Base-by-base conservation (phyloP, 257 asterid genomes). In the Solanum dulcamara region DNA sequence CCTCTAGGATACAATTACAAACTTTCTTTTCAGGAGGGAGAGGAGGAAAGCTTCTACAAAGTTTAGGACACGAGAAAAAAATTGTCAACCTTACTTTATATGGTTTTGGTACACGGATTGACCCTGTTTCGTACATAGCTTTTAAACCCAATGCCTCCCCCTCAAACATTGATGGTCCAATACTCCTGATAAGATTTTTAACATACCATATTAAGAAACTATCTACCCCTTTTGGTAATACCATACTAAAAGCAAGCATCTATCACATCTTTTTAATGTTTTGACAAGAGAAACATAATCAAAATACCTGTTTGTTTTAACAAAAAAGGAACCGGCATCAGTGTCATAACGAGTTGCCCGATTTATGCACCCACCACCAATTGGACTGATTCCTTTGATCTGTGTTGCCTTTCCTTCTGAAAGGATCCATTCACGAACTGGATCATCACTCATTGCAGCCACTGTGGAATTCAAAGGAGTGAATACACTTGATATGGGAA, bases 301-400 rank as follows among this genome's bases (percentile, higher is more conserved):
- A 32, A 75, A 84, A 20, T 90, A 94, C 98, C 99, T 93, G 91
- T 95, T 96, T 22, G 97, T 91, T 87, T 96, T 96, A 35, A 96
- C 97, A 87, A 96, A 96, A 89, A 93, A 95, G 20, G 98, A 86
- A 86, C 97, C 97, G 57, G 87, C 97, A 92, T 94, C 97, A 1
- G 99, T 93, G 88, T 94, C 97, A 64, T 94, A 95, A 67, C 98
- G 94, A 67, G 66, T 91, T 81, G 99, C 98, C 40, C 84, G 91
- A 84, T 91, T 96, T 85, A 96, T 92, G 94, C 99, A 96, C 83
- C 99, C 99, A 67, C 99, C 99, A 57, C 98, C 98, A 83, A 96
- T 84, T 8, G 99, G 83, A 83, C 97, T 93, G 85, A 90, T 95
- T 81, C 97, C 93, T 3, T 90, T 92, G 80, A 96, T 92, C 86